These are phyloP conservation scores for Ambrosia artemisiifolia DNA, from an alignment of 129 eudicot species.

Conservation along the genomic window DNA sequence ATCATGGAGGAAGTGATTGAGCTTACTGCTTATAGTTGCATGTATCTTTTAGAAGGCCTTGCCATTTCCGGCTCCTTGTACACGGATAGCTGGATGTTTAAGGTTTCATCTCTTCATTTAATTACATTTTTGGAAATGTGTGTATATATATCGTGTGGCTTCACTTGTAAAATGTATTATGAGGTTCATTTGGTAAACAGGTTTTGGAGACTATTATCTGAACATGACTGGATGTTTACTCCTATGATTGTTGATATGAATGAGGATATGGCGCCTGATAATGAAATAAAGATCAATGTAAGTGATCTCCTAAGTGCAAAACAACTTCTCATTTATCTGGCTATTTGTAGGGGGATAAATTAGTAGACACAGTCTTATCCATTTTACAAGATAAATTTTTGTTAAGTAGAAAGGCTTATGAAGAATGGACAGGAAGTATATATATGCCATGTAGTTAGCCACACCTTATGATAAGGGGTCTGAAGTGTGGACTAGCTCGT, in stretches of 20 bases:
- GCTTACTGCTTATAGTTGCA: slow-evolving; percentile 84
- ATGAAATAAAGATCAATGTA: no score
- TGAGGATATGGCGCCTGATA: slow-evolving; percentile 61
- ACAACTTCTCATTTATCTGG: not conserved
- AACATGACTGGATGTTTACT: slow-evolving; percentile 82
- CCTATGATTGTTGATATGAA: slow-evolving; percentile 81
- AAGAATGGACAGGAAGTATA: slow-evolving; percentile 46
- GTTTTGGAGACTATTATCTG: slow-evolving; percentile 71
- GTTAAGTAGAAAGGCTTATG: slow-evolving; percentile 61
- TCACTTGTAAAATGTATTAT: not conserved
- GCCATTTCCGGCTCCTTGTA: slow-evolving; percentile 74
- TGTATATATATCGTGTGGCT: not conserved
- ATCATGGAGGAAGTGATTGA: slow-evolving; percentile 76
- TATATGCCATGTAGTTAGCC: slow-evolving; percentile 79
- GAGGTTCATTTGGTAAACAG: slow-evolving; percentile 37
- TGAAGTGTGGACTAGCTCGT: slow-evolving; percentile 78
- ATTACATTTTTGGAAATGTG: not conserved
- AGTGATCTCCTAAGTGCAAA: not conserved
- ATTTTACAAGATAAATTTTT: slow-evolving; percentile 60
- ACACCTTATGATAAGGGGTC: slow-evolving; percentile 81
- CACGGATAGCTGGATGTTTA: slow-evolving; percentile 72
- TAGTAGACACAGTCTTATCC: not conserved
- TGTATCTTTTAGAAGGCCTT: slow-evolving; percentile 61
- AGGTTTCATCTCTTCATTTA: slow-evolving; percentile 39
- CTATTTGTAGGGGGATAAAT: not conserved